Percentiles rank a stretch among this genome's conserved stretches.
Evolutionary conservation across 768 basidiomycete genomes (phyloP).

Genomic region (Mycena vitilis): DNA sequence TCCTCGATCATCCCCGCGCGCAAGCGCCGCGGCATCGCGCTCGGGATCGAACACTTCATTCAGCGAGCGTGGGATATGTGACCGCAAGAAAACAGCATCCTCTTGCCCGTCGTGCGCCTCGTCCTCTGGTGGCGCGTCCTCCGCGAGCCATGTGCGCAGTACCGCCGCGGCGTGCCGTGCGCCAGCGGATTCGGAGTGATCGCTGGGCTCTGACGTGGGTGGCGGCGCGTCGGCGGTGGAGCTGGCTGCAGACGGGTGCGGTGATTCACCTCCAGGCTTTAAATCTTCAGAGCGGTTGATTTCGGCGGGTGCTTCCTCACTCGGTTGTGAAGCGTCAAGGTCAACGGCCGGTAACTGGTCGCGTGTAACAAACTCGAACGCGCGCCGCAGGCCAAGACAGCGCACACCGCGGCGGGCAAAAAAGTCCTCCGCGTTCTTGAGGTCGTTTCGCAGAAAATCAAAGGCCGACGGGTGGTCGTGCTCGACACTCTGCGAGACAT

Average conservation of each 20-base stretch:
- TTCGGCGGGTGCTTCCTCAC: background rate
- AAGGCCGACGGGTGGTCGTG: conserved; percentile 97
- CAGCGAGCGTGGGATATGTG: conserved; percentile 93
- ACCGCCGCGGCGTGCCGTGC: conserved; percentile 28
- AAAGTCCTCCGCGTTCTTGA: conserved; percentile 94
- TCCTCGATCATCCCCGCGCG: conserved; percentile 73
- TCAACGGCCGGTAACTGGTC: conserved; percentile 57
- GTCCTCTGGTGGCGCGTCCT: conserved; percentile 30
- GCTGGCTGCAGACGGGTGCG: conserved; percentile 40
- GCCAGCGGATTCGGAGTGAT: conserved; percentile 4
- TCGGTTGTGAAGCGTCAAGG: conserved; percentile 37
- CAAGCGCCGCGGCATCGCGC: conserved; percentile 84
- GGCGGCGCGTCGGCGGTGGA: conserved; percentile 17
- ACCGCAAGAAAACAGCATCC: conserved; percentile 88
- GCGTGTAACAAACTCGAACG: conserved; percentile 90
- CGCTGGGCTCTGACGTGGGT: too few species aligned
- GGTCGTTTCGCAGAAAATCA: conserved; percentile 93
- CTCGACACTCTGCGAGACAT: conserved; percentile 98
- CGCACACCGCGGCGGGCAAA: conserved; percentile 81
- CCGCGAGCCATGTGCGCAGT: conserved; percentile 36
- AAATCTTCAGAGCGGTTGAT: background rate
- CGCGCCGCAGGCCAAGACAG: conserved; percentile 81
- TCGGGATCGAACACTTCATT: conserved; percentile 97
- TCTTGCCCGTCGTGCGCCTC: conserved; percentile 64
- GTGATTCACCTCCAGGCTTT: background rate